Percentiles rank a stretch among this genome's conserved stretches.
Evolutionary conservation across 495 filamentous ascomycete species (phyloP).

Genomic region (Aspergillus ellipticus): DNA sequence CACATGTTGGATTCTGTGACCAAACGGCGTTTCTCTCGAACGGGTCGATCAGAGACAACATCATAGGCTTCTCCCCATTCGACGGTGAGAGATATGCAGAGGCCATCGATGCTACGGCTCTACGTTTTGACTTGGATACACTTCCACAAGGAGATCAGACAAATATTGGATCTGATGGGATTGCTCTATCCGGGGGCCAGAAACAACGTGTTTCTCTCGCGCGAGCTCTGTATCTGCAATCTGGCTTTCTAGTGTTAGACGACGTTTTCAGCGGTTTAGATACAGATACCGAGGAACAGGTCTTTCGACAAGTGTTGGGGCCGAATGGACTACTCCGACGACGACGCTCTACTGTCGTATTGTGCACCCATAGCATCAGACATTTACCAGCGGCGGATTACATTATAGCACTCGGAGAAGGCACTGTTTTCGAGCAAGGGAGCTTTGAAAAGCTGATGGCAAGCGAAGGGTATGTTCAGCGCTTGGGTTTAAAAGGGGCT

Average conservation of each 20-base stretch:
- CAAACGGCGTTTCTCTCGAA: slow-evolving; percentile 41
- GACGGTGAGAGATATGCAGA: slow-evolving; percentile 35
- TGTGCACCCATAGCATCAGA: slow-evolving; percentile 24
- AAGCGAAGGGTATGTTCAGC: slow-evolving; percentile 25
- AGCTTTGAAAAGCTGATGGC: slow-evolving; percentile 31
- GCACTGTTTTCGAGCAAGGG: slow-evolving; percentile 41
- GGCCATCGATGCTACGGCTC: slow-evolving; percentile 34
- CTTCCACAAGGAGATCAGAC: slow-evolving; percentile 30
- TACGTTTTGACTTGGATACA: slow-evolving; percentile 29
- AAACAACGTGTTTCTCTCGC: slow-evolving; percentile 40
- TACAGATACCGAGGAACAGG: slow-evolving; percentile 38
- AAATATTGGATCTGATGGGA: slow-evolving; percentile 30
- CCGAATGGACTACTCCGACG: slow-evolving; percentile 34
- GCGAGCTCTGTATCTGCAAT: slow-evolving; percentile 40
- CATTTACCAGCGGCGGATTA: slow-evolving; percentile 42
- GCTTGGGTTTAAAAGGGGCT: slow-evolving; percentile 12
- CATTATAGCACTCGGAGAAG: slow-evolving; percentile 41
- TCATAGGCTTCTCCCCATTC: slow-evolving; percentile 24
- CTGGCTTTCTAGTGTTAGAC: slow-evolving; percentile 23
- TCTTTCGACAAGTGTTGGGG: slow-evolving; percentile 44
- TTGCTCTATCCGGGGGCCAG: slow-evolving; percentile 37
- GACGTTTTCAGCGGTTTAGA: slow-evolving; percentile 35
- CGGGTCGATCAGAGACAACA: slow-evolving; percentile 34
- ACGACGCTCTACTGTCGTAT: slow-evolving; percentile 31
- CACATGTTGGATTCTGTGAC: slow-evolving; percentile 32